Percentiles rank a stretch among this genome's conserved stretches.
Conservation (phyloP, 2,329 filamentous ascomycete genomes). For the Arthrobotrys iridis region DNA sequence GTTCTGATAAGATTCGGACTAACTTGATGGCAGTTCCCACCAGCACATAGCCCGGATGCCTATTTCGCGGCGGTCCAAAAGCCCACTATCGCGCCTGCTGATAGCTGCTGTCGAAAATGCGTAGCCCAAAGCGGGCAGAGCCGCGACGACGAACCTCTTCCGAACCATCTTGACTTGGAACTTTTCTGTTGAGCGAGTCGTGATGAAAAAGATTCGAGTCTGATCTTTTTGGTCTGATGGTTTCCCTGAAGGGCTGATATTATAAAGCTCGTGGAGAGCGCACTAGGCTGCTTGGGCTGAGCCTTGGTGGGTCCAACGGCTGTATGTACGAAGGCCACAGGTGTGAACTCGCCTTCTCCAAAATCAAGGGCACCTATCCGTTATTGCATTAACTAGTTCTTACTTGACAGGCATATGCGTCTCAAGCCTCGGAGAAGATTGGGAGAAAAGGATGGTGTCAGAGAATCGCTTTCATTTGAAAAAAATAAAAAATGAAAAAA, state of each 20-base stretch:
- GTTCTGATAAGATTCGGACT: conserved; percentile 29
- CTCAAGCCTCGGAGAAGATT: conserved; percentile 9
- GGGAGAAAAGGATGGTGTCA: conserved; percentile 15
- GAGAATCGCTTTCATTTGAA: background rate
- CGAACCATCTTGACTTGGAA: conserved; percentile 30
- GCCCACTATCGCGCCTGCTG: conserved; percentile 11
- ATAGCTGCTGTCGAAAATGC: conserved; percentile 18
- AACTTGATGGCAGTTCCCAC: conserved; percentile 48
- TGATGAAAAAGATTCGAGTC: conserved; percentile 30
- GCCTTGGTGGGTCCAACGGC: conserved; percentile 43
- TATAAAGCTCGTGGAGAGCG: conserved; percentile 46
- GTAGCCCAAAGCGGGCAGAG: conserved; percentile 38
- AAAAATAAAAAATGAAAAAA: conserved; percentile 9
- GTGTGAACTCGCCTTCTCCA: conserved; percentile 33
- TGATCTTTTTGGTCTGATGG: conserved; percentile 40
- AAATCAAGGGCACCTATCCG: conserved; percentile 41
- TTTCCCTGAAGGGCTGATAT: conserved; percentile 50
- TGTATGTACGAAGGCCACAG: conserved; percentile 29
- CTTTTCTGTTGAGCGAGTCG: conserved; percentile 5
- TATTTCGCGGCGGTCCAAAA: conserved; percentile 28
- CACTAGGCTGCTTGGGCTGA: conserved; percentile 39
- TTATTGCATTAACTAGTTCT: conserved; percentile 40
- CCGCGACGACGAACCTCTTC: conserved; percentile 40
- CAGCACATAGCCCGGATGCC: conserved; percentile 49
- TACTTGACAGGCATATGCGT: conserved; percentile 28